These are phyloP conservation scores for Coemansia sp. DNA, from an alignment of 192 early-diverging fungal genomes.

Conservation along the genomic window DNA sequence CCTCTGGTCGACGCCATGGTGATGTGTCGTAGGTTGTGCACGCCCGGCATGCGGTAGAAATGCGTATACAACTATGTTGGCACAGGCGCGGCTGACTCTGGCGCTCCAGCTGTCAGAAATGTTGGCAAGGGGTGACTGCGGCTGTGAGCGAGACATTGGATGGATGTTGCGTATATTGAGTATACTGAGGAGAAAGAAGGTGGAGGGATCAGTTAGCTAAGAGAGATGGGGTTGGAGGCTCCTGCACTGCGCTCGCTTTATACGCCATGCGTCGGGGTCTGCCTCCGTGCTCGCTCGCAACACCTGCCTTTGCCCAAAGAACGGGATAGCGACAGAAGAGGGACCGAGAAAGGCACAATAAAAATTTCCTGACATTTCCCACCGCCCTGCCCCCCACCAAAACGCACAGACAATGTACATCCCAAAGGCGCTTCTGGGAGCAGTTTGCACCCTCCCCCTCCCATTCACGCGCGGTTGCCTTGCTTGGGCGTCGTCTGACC, in stretches of 20 bases:
- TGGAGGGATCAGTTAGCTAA: not conserved
- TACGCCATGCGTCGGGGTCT: not conserved
- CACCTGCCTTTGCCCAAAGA: not conserved
- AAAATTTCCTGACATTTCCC: not conserved
- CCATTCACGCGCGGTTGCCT: not conserved
- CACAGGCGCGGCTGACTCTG: not conserved
- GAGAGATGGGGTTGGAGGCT: not conserved
- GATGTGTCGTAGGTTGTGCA: not conserved
- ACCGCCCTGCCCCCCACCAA: slow-evolving; percentile 1
- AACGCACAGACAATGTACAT: slow-evolving; percentile 4
- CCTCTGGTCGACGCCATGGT: not conserved
- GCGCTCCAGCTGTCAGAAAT: not conserved
- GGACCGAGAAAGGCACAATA: slow-evolving; percentile 9
- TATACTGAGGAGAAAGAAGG: not conserved
- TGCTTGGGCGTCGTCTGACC: not conserved
- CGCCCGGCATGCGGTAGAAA: slow-evolving; percentile 22
- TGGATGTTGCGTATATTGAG: not conserved
- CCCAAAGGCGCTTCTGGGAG: not conserved
- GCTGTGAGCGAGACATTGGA: not conserved
- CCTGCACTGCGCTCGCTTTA: not conserved
- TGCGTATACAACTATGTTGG: slow-evolving; percentile 8
- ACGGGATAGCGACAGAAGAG: not conserved
- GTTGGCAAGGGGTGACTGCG: not conserved
- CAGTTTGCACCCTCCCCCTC: not conserved
- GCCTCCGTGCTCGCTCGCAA: not conserved